Percentiles rank a stretch among this genome's conserved stretches.
Evolutionary conservation across 164 flowering plant species (phyloP).

Genomic region (Vitis rotundifolia): DNA sequence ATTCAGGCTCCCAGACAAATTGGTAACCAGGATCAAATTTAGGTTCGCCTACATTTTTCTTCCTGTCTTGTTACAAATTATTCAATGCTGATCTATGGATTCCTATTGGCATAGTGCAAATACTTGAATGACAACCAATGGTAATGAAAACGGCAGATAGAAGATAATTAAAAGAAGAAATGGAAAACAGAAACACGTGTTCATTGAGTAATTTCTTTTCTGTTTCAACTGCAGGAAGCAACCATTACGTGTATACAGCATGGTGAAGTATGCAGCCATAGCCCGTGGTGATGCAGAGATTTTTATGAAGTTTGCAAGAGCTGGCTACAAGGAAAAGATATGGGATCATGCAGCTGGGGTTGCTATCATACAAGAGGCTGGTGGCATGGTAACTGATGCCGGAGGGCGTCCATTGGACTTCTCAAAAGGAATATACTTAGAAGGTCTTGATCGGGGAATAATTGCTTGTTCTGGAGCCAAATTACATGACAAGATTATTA

Average conservation of each 20-base stretch:
- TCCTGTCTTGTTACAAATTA: neutral
- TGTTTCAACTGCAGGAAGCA: constrained; percentile 53
- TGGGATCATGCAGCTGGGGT: constrained; percentile 99
- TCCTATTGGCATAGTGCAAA: neutral
- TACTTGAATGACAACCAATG: no score
- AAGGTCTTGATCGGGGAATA: constrained; percentile 89
- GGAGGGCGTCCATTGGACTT: constrained; percentile 76
- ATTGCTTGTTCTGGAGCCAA: constrained; percentile 79
- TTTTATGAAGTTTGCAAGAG: constrained; percentile 85
- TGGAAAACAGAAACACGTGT: no score
- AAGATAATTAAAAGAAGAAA: neutral
- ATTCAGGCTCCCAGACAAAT: neutral
- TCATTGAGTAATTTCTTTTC: no score
- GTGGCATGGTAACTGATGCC: constrained; percentile 92
- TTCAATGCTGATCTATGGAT: neutral
- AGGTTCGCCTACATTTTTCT: neutral
- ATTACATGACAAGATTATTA: constrained; percentile 68
- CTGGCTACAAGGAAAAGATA: constrained; percentile 92
- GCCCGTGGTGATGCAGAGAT: constrained; percentile 94
- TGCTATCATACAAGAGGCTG: constrained; percentile 81
- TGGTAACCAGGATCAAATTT: neutral
- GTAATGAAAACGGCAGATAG: neutral
- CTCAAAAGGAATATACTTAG: constrained; percentile 74
- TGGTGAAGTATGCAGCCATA: constrained; percentile 92
- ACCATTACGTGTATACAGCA: constrained; percentile 83